Conservation (phyloP, 1,139 yeast genomes). For the Candida sojae region DNA sequence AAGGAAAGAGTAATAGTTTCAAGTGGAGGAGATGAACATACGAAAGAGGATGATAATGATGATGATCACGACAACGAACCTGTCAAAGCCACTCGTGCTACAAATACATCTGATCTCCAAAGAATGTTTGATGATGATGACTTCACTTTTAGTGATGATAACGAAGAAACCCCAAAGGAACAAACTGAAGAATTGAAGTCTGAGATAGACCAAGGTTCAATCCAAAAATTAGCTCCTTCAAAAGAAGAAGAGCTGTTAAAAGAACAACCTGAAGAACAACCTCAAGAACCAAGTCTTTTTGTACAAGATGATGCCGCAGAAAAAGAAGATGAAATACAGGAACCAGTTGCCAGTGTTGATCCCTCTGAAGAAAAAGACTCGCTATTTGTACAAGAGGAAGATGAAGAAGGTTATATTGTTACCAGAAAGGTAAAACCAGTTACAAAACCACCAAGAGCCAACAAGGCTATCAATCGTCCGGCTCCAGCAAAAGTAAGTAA, state of each 20-base stretch:
- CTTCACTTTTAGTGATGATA: slow-evolving; percentile 20
- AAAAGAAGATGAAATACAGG: slow-evolving; percentile 8
- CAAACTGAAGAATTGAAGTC: background rate
- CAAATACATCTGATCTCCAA: slow-evolving; percentile 17
- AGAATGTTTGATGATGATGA: slow-evolving; percentile 17
- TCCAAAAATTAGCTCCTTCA: background rate
- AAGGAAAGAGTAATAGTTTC: slow-evolving; percentile 42
- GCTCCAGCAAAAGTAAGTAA: slow-evolving; percentile 3
- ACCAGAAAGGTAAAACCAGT: slow-evolving; percentile 25
- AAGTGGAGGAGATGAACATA: slow-evolving; percentile 19
- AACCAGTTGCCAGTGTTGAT: slow-evolving; percentile 1
- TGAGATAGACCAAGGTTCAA: background rate
- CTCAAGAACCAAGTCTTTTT: slow-evolving; percentile 10
- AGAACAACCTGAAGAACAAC: slow-evolving; percentile 6
- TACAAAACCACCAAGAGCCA: slow-evolving; percentile 16
- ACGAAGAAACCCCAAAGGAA: slow-evolving; percentile 11
- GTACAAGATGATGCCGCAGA: slow-evolving; percentile 12
- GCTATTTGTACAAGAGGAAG: slow-evolving; percentile 25
- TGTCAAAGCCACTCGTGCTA: slow-evolving; percentile 5
- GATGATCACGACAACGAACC: slow-evolving; percentile 6
- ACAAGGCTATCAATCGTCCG: slow-evolving; percentile 9
- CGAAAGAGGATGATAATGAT: slow-evolving; percentile 13
- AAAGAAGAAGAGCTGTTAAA: slow-evolving; percentile 4
- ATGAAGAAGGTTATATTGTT: slow-evolving; percentile 44
- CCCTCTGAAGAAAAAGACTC: slow-evolving; percentile 9